Evolutionary conservation across 2,329 filamentous ascomycete genomes (phyloP), one percentile per base, ranked within the genome.

Genomic region (Pseudopyricularia javanii): DNA sequence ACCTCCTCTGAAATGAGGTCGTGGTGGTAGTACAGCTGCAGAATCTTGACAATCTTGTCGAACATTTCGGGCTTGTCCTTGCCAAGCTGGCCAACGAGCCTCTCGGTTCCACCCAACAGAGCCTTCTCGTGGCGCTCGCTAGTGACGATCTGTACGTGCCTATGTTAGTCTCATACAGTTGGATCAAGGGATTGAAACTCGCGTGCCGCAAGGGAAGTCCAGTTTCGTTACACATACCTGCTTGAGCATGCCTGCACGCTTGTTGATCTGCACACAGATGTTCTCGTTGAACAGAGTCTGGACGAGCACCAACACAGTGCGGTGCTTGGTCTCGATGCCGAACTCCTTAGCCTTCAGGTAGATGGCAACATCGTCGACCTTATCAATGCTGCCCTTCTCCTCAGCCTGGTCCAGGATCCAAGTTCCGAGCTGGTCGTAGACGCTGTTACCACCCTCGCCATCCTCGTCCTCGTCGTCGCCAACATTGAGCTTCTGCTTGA

Each of bases 331-430:
- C 73, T 96, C 91, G 59, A 98, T 93, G 61, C 91, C 91, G 54
- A 97, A 77, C 62, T 97, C 93, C 74, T 95, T 93, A 59, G 91
- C 91, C 79, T 98, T 97, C 72, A 94, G 74, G 71, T 95, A 97
- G 67, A 98, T 88, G 37, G 91, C 85, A 59, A 97, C 79, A 63
- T 94, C 91, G 64, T 89, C 84, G 59, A 98, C 79, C 55, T 90
- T 83, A 71, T 82, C 77, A 61, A 95, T 76, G 61, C 83, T 76
- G 56, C 86, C 87, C 70, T 86, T 83, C 58, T 81, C 79, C 55
- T 82, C 76, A 54, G 84, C 83, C 65, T 91, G 77, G 55, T 75
- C 76, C 64, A 88, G 79, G 63, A 98, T 88, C 93, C 93, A 98
- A 71, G 85, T 88, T 65, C 91, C 93, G 58, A 98, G 83, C 61